phyloP scores from a whole-genome alignment of 1,284 basidiomycete genomes.

The Cryptococcus sp. region DNA sequence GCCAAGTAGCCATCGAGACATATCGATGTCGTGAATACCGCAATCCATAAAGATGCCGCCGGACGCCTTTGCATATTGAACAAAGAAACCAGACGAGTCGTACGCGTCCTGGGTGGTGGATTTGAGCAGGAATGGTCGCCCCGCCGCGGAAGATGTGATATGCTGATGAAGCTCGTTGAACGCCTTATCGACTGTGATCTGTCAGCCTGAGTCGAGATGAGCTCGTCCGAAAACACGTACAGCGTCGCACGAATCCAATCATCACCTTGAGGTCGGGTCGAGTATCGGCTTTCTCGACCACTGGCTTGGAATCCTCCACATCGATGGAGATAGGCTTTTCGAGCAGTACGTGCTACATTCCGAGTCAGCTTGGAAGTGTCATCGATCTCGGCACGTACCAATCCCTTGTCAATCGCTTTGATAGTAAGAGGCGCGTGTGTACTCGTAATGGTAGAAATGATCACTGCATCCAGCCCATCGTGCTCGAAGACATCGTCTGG shows the following conservation, averaged over 20 bases:
- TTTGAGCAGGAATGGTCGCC: conserved; percentile 31
- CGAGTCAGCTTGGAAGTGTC: neutral
- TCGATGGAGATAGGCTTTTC: conserved; percentile 48
- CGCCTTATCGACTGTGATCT: conserved; percentile 35
- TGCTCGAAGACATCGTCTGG: conserved; percentile 12
- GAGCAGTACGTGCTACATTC: conserved; percentile 33
- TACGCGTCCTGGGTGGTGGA: conserved; percentile 36
- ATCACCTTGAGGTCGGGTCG: conserved; percentile 37
- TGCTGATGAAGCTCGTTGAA: conserved; percentile 24
- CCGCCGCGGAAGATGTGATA: conserved; percentile 27
- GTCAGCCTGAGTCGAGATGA: neutral
- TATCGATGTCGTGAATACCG: conserved; percentile 45
- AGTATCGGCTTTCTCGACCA: conserved; percentile 29
- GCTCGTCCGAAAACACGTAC: conserved; percentile 17
- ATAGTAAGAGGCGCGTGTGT: conserved; percentile 25
- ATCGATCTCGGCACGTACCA: conserved; percentile 13
- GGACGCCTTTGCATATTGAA: conserved; percentile 30
- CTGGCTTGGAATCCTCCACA: conserved; percentile 23
- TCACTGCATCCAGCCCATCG: conserved; percentile 23
- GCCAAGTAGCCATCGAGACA: conserved; percentile 29
- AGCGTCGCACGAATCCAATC: conserved; percentile 41
- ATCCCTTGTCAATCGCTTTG: conserved; percentile 21
- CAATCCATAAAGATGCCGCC: conserved; percentile 44
- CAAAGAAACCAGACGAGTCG: conserved; percentile 39
- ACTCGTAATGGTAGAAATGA: conserved; percentile 31